Base-by-base conservation (phyloP, 2,329 filamentous ascomycete species). In the Salinomyces thailandicus region DNA sequence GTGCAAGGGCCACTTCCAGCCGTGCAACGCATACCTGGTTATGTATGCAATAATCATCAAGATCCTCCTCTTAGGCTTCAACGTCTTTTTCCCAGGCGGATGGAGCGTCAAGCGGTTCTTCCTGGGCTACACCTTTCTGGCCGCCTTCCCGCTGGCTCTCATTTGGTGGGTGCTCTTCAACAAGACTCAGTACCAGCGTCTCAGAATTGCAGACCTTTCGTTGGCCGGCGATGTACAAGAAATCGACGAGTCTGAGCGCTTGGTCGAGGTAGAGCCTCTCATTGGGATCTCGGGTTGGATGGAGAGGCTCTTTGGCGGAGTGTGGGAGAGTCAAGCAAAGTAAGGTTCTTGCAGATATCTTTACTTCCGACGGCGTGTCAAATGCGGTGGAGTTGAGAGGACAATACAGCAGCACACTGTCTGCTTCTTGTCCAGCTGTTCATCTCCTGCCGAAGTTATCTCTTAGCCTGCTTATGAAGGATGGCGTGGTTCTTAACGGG, bases 81-180 rank as follows among this genome's bases (percentile, higher is more conserved):
- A 39, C 17, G 26, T 45, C 19, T 42, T 45, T 22, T 17, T 40
- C 9, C 18, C 20, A 13, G 35, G 31, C 66, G 73, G 53, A 0
- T 46, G 44, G 35, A 55, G 57, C 17, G 58, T 53, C 2, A 40
- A 65, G 5, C 59, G 51, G 20, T 62, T 62, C 46, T 62, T 60
- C 51, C 46, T 63, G 11, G 69, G 69, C 57, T 75, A 73, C 56
- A 45, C 40, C 3, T 50, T 52, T 44, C 43, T 48, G 32, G 30
- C 47, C 18, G 46, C 49, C 37, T 47, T 51, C 36, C 42, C 45
- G 5, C 35, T 44, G 3, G 39, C 50, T 5, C 50, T 48, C 44
- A 19, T 52, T n/a, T 38, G 47, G 39, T 81, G 76, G 75, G 82
- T 82, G 59, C 3, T 81, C 1, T 14, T 75, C 52, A 72, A 77